phyloP scores from a whole-genome alignment of 2,329 filamentous ascomycete species.

The Fusarium metavorans region DNA sequence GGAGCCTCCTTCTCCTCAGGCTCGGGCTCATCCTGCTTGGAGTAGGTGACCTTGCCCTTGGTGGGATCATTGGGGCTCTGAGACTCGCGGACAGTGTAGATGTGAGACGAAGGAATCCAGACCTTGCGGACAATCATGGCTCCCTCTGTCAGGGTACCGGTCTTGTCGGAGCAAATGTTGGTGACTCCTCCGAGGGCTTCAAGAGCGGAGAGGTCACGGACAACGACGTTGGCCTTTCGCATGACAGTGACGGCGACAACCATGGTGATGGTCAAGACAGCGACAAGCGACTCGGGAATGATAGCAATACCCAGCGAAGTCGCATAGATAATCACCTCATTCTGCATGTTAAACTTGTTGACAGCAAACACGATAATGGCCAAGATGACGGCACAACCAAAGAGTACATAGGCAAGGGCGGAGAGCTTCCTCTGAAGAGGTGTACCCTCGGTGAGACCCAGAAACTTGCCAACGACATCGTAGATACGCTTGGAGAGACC shows the following conservation, averaged over 20 bases:
- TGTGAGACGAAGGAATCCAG: slow-evolving; percentile 70
- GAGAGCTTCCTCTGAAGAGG: slow-evolving; percentile 83
- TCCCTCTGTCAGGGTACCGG: slow-evolving; percentile 75
- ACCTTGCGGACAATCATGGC: slow-evolving; percentile 78
- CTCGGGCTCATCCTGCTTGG: slow-evolving; percentile 50
- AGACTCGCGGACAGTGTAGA: slow-evolving; percentile 71
- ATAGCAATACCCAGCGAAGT: slow-evolving; percentile 71
- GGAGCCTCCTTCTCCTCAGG: slow-evolving; percentile 54
- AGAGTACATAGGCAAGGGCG: slow-evolving; percentile 81
- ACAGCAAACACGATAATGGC: slow-evolving; percentile 70
- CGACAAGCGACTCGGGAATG: slow-evolving; percentile 74
- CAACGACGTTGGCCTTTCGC: slow-evolving; percentile 73
- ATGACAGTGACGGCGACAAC: slow-evolving; percentile 74
- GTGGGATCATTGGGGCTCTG: slow-evolving; percentile 72
- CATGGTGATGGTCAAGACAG: slow-evolving; percentile 78
- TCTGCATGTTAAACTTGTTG: slow-evolving; percentile 63
- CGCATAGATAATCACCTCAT: slow-evolving; percentile 69
- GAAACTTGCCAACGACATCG: slow-evolving; percentile 67
- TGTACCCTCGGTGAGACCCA: slow-evolving; percentile 75
- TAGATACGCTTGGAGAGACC: slow-evolving; percentile 61
- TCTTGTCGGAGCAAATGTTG: slow-evolving; percentile 81
- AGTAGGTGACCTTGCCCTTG: slow-evolving; percentile 64
- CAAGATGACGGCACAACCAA: slow-evolving; percentile 73
- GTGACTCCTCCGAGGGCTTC: slow-evolving; percentile 79
- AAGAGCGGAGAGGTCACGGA: slow-evolving; percentile 74